Evolutionary conservation across 2,329 filamentous ascomycete species (phyloP).

Genomic region (Magnaporthales sp.): DNA sequence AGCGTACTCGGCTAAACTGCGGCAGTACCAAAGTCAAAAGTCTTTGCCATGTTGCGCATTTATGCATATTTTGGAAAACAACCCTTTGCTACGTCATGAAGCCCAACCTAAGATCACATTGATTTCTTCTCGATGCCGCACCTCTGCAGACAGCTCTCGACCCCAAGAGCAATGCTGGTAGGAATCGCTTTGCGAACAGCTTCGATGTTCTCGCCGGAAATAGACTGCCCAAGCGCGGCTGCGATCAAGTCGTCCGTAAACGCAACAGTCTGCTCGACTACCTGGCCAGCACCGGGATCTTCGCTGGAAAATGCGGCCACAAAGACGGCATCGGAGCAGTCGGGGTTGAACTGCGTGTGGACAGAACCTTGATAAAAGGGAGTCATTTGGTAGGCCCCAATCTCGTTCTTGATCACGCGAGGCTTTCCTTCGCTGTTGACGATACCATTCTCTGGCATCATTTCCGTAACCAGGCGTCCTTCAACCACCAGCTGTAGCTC

Average conservation of each 20-base stretch:
- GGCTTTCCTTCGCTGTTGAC: slow-evolving; percentile 25
- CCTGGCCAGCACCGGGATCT: slow-evolving; percentile 41
- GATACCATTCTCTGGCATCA: slow-evolving; percentile 40
- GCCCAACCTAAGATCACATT: no score
- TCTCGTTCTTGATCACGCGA: slow-evolving; percentile 23
- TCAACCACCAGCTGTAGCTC: slow-evolving; percentile 37
- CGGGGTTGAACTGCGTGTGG: slow-evolving; percentile 50
- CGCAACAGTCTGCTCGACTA: slow-evolving; percentile 39
- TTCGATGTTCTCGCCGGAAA: slow-evolving; percentile 30
- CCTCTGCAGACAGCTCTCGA: slow-evolving; percentile 11
- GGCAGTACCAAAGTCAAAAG: no score
- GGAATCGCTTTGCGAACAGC: slow-evolving; percentile 9
- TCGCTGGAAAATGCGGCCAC: slow-evolving; percentile 38
- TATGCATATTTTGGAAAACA: no score
- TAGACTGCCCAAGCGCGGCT: slow-evolving; percentile 35
- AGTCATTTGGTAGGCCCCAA: slow-evolving; percentile 38
- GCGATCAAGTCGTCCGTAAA: slow-evolving; percentile 34
- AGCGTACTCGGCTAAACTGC: no score
- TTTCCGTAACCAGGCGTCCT: slow-evolving; percentile 34
- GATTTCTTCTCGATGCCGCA: slow-evolving; percentile 2
- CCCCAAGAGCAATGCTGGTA: slow-evolving; percentile 10
- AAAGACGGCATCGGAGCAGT: no score
- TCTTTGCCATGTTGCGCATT: no score
- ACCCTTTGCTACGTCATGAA: no score
- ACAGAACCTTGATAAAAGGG: slow-evolving; percentile 45